Conservation (phyloP, 2,329 filamentous ascomycete species). For the Coniochaeta pulveracea region DNA sequence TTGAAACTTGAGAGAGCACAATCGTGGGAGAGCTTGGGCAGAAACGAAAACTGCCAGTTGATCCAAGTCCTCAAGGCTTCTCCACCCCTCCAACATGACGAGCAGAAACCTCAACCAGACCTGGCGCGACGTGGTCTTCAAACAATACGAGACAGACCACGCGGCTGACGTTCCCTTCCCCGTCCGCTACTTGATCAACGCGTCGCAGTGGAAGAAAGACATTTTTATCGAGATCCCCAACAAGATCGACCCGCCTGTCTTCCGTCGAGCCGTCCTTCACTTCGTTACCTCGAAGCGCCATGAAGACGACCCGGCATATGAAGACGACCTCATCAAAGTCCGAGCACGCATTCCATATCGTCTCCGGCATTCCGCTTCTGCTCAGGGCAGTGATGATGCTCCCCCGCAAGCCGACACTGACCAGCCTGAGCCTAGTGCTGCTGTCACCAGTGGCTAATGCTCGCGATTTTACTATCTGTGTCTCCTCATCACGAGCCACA, state of each 20-base stretch:
- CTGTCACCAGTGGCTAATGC: not conserved
- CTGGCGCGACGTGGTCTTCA: conserved; percentile 8
- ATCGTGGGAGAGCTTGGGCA: conserved; percentile 1
- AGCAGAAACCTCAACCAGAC: conserved; percentile 8
- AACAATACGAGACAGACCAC: conserved; percentile 7
- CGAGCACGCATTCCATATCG: not conserved
- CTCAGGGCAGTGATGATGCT: conserved; percentile 1
- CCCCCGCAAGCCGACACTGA: conserved; percentile 1
- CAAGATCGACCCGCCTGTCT: conserved; percentile 7
- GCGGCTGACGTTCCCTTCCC: conserved; percentile 7
- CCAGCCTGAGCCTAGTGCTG: conserved; percentile 2
- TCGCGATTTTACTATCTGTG: not conserved
- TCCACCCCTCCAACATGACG: conserved; percentile 5
- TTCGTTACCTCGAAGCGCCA: not conserved
- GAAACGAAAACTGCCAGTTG: not conserved
- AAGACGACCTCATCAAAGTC: conserved; percentile 2
- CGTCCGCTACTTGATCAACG: conserved; percentile 8
- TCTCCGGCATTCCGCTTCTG: not conserved
- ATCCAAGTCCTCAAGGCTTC: not conserved
- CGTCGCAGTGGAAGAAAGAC: conserved; percentile 5
- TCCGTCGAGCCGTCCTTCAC: conserved; percentile 4
- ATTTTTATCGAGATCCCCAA: conserved; percentile 7
- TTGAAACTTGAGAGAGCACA: not conserved
- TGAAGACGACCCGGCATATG: conserved; percentile 1
- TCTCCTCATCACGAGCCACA: no score